Conservation (phyloP, 1,284 basidiomycete genomes). For the Takashimella tepidaria region DNA sequence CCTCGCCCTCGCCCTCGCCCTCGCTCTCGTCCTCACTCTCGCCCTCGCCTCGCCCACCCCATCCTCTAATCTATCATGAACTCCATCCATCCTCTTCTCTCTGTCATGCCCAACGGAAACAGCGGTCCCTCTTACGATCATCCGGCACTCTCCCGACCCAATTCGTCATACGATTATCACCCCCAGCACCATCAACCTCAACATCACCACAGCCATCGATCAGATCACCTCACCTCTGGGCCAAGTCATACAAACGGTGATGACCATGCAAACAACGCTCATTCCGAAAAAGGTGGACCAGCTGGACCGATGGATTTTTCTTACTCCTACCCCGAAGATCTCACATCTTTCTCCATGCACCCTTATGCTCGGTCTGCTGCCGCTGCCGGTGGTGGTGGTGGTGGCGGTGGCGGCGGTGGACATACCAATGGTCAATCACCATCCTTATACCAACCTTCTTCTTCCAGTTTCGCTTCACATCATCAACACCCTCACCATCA, state of each 20-base stretch:
- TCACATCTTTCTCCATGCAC: slow-evolving; percentile 2
- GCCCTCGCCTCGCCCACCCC: background rate
- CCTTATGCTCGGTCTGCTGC: background rate
- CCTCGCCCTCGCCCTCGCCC: no score
- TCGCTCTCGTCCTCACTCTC: no score
- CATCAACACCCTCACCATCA: slow-evolving; percentile 6
- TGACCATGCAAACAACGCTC: no score
- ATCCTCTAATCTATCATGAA: slow-evolving; percentile 8
- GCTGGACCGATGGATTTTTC: background rate
- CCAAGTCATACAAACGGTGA: no score
- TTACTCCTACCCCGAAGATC: slow-evolving; percentile 7
- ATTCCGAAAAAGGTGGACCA: no score
- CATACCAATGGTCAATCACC: no score
- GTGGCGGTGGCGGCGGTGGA: no score
- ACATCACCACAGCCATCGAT: background rate
- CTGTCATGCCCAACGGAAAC: slow-evolving; percentile 14
- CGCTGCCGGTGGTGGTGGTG: no score
- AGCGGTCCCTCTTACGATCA: slow-evolving; percentile 14
- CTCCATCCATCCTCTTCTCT: slow-evolving; percentile 14
- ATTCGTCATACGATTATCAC: background rate
- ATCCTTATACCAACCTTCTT: background rate
- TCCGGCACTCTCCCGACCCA: slow-evolving; percentile 1
- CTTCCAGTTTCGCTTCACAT: slow-evolving; percentile 1
- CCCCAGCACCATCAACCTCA: background rate
- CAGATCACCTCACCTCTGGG: no score